These are phyloP conservation scores for Taiozyma sp. DNA, from an alignment of 1,139 yeast genomes.

Conservation along the genomic window DNA sequence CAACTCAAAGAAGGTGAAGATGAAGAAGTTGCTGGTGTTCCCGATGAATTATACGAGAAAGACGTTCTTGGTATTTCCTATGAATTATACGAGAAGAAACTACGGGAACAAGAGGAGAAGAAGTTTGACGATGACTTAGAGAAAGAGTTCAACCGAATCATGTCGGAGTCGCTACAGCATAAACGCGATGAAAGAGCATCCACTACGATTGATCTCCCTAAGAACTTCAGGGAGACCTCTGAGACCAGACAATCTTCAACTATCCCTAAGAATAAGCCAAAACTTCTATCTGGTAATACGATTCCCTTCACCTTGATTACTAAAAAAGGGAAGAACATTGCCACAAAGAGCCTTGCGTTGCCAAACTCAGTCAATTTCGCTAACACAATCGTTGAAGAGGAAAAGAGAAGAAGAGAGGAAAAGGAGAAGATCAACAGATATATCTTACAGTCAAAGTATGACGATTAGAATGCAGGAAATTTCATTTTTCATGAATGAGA, in stretches of 20 bases:
- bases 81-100: constrained; percentile 30
- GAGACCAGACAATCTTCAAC: not conserved
- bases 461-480: constrained; percentile 13
- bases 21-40: constrained; percentile 20
- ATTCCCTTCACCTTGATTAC: constrained; percentile 50
- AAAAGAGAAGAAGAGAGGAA: constrained; percentile 29
- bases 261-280: not conserved
- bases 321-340: constrained; percentile 42
- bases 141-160: constrained; percentile 44
- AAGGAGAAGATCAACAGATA: constrained; percentile 31
- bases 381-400: constrained; percentile 33
- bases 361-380: constrained; percentile 48
- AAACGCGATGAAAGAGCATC: constrained; percentile 26
- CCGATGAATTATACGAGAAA: constrained; percentile 31
- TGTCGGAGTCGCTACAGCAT: constrained; percentile 42
- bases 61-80: constrained; percentile 23
- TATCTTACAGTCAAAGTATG: constrained; percentile 30
- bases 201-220: constrained; percentile 12
- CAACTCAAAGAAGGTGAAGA: constrained; percentile 11
- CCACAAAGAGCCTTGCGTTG: constrained; percentile 39
- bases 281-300: constrained; percentile 6
- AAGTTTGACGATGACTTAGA: constrained; percentile 48
- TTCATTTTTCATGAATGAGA: not conserved
- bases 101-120: constrained; percentile 35
- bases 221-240: not conserved